Percentiles rank a stretch among this genome's conserved stretches.
phyloP scores from a whole-genome alignment of 352 stramenopile genomes.

The Albugo laibachii region DNA sequence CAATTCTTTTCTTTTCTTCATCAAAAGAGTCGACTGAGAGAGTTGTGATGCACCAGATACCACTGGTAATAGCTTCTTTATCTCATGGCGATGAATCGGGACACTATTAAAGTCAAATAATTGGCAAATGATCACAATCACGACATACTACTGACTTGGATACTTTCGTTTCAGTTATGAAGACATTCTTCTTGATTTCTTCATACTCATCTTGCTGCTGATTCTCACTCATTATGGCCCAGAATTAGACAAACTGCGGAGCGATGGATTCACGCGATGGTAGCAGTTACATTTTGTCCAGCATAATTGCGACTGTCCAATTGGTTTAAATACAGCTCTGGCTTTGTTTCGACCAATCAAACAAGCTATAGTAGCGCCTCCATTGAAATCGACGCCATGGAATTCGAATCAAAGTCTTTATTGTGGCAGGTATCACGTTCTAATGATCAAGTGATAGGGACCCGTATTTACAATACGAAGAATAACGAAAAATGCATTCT shows the following conservation, averaged over 20 bases:
- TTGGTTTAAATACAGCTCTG: too few relatives aligned
- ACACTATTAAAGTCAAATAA: too few relatives aligned
- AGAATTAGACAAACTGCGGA: too few relatives aligned
- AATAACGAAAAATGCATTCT: constrained; percentile 37
- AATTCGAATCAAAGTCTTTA: constrained; percentile 36
- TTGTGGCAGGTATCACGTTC: constrained; percentile 39
- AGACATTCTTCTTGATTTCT: constrained; percentile 15
- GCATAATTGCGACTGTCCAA: too few relatives aligned
- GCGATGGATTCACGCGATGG: too few relatives aligned
- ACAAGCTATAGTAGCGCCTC: too few relatives aligned
- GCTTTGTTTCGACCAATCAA: too few relatives aligned
- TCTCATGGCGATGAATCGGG: constrained; percentile 15
- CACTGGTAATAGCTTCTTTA: constrained; percentile 53
- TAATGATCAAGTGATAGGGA: constrained; percentile 23
- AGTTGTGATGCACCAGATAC: constrained; percentile 75
- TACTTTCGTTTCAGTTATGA: constrained; percentile 57
- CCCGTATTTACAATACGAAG: constrained; percentile 16
- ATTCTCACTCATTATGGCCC: not conserved
- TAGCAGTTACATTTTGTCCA: too few relatives aligned
- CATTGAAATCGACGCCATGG: constrained; percentile 13
- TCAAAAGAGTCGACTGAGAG: constrained; percentile 75
- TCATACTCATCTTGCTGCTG: not conserved
- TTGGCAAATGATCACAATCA: too few relatives aligned
- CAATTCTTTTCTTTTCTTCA: constrained; percentile 89
- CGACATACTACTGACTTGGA: constrained; percentile 12